Evolutionary conservation across 2,329 filamentous ascomycete genomes (phyloP), one percentile per base, ranked within the genome.

Genomic region (Arthrobotrys sinensis): DNA sequence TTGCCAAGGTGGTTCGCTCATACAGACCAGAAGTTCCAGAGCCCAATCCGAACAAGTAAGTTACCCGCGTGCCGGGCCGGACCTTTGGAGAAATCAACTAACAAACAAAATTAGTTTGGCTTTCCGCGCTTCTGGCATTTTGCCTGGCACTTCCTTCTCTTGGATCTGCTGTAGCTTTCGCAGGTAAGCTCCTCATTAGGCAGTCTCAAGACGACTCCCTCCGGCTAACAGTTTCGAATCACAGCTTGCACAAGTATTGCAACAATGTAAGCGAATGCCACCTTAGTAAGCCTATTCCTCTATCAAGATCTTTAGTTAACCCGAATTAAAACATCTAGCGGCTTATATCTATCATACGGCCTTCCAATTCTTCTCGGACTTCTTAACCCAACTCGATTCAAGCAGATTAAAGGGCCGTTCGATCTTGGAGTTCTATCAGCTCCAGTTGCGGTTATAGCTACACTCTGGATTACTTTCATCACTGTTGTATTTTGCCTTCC

Each of bases 401-500:
- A 82, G 7, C 80, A 82, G 4, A 84, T 86, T 73, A 89, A 89
- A 78, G 88, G 88, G 0, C 88, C 88, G 0, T 90, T 89, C 81
- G 87, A 89, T 80, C 85, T 90, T 0, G 82, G 85, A 4, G 80
- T 81, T 1, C 81, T 87, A 12, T 88, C 86, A 0, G 83, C 86
- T 0, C 85, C 86, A 0, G 83, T 89, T 1, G 88, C 88, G 0
- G 71, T 85, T 0, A 82, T 86, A 0, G 87, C 87, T 0, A 85
- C 85, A 12, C 62, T 84, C 0, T 90, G 88, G 88, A 89, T 90
- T 60, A 81, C 73, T 1, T 88, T 87, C 77, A 89, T 90, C 64
- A 87, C 87, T 0, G 85, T 90, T 12, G 85, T 89, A 5, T 90
- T 90, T 82, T 89, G 88, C 79, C 83, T 90, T 38, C 88, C 88